Conservation (phyloP, 495 filamentous ascomycete genomes). For the Sphaerosporella brunnea region DNA sequence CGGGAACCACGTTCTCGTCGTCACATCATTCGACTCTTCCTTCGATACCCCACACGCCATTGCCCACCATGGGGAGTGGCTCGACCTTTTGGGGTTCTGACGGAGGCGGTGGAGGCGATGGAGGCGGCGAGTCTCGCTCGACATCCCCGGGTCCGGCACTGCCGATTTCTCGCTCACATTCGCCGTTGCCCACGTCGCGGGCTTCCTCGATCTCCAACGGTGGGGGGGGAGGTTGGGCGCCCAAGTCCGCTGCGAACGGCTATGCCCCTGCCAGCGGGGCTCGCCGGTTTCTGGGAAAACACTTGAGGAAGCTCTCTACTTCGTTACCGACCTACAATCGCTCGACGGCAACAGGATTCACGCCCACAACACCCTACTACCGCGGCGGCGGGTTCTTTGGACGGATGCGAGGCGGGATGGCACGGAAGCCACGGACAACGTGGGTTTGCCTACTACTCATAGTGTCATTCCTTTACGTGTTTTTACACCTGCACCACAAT, state of each 20-base stretch:
- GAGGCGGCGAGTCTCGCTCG: slow-evolving; percentile 11
- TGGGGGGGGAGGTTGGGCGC: not conserved
- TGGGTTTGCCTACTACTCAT: slow-evolving; percentile 12
- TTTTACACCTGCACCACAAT: slow-evolving; percentile 20
- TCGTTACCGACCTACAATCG: slow-evolving; percentile 21
- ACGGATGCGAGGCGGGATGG: slow-evolving; percentile 2
- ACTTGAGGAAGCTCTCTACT: slow-evolving; percentile 24
- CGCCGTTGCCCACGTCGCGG: slow-evolving; percentile 7
- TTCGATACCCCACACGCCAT: slow-evolving; percentile 21
- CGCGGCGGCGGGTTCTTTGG: not conserved
- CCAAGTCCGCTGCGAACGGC: slow-evolving; percentile 3
- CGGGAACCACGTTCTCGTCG: no score
- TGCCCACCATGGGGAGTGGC: slow-evolving; percentile 11
- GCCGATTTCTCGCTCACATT: slow-evolving; percentile 20
- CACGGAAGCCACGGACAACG: slow-evolving; percentile 10
- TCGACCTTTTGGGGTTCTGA: slow-evolving; percentile 13
- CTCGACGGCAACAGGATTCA: slow-evolving; percentile 11
- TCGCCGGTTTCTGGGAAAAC: slow-evolving; percentile 23
- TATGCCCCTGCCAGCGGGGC: slow-evolving; percentile 19
- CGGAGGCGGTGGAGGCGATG: slow-evolving; percentile 9
- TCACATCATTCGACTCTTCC: no score
- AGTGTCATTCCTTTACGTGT: slow-evolving; percentile 13
- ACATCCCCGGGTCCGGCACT: slow-evolving; percentile 15
- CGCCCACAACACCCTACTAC: slow-evolving; percentile 13
- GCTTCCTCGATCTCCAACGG: slow-evolving; percentile 6